phyloP scores from a whole-genome alignment of 2,329 filamentous ascomycete species.

The Talaromyces sp. region DNA sequence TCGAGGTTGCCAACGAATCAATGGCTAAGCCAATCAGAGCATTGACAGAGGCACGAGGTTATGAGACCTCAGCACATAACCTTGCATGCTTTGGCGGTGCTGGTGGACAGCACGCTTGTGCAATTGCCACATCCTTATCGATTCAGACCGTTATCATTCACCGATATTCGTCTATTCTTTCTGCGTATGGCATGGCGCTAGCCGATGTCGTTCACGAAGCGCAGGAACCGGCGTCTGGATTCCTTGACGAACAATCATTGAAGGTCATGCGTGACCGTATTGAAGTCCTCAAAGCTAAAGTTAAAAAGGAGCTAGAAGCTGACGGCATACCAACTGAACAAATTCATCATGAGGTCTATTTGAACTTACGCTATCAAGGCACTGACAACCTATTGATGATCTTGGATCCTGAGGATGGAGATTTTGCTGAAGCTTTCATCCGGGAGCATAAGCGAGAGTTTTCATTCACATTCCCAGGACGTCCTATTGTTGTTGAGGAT shows the following conservation, averaged over 20 bases:
- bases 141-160: constrained; percentile 45
- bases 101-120: constrained; percentile 41
- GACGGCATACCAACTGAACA: constrained; percentile 38
- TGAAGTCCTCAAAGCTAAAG: constrained; percentile 29
- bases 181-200: constrained; percentile 46
- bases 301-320: constrained; percentile 25
- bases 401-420: constrained; percentile 31
- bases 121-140: constrained; percentile 41
- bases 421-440: constrained; percentile 39
- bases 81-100: constrained; percentile 33
- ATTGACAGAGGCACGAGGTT: constrained; percentile 25
- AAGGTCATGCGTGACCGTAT: constrained; percentile 27
- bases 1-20: constrained; percentile 24
- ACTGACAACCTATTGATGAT: constrained; percentile 46
- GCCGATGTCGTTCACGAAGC: constrained; percentile 40
- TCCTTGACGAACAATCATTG: constrained; percentile 20
- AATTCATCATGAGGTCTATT: constrained; percentile 35
- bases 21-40: constrained; percentile 26
- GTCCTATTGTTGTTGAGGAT: constrained; percentile 42
- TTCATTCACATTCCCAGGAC: constrained; percentile 36
- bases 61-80: constrained; percentile 26
- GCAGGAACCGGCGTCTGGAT: constrained; percentile 31
- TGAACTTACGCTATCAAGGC: constrained; percentile 45
- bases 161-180: constrained; percentile 41
- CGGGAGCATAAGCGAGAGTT: constrained; percentile 42